These are phyloP conservation scores for Zoysia japonica DNA, from an alignment of 176 grass and related monocot genomes.

Conservation along the genomic window DNA sequence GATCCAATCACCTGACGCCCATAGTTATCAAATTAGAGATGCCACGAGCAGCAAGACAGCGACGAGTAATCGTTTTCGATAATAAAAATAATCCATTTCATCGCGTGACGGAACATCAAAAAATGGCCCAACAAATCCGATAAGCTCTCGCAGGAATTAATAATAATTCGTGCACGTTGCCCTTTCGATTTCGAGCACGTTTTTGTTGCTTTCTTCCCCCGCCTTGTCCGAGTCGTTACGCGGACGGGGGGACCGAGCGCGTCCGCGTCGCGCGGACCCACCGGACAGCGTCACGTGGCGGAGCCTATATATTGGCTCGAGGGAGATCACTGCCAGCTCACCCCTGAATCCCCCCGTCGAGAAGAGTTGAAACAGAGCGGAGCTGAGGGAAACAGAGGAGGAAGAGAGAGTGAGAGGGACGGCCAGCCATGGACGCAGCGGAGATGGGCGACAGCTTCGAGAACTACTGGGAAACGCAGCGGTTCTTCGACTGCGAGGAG, in stretches of 20 bases:
- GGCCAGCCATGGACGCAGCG: constrained; percentile 38
- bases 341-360: too few relatives aligned
- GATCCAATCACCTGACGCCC: too few relatives aligned
- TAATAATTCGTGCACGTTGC: neutral
- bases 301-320: constrained; percentile 40
- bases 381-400: neutral
- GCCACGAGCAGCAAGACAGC: neutral
- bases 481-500: constrained; percentile 59
- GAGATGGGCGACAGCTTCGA: constrained; percentile 65
- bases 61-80: neutral
- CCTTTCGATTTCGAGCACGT: constrained; percentile 41
- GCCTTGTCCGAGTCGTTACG: constrained; percentile 16
- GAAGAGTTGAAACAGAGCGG: neutral
- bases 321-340: neutral
- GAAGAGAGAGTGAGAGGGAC: neutral
- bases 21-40: too few relatives aligned
- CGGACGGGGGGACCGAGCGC: constrained; percentile 47
- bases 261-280: neutral
- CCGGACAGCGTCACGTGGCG: neutral
- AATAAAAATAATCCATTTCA: too few relatives aligned
- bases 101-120: neutral
- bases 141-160: neutral
- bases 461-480: constrained; percentile 82
- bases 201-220: constrained; percentile 25
- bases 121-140: neutral